Base-by-base conservation (phyloP, 441 rosid genomes). In the Breynia disticha region DNA sequence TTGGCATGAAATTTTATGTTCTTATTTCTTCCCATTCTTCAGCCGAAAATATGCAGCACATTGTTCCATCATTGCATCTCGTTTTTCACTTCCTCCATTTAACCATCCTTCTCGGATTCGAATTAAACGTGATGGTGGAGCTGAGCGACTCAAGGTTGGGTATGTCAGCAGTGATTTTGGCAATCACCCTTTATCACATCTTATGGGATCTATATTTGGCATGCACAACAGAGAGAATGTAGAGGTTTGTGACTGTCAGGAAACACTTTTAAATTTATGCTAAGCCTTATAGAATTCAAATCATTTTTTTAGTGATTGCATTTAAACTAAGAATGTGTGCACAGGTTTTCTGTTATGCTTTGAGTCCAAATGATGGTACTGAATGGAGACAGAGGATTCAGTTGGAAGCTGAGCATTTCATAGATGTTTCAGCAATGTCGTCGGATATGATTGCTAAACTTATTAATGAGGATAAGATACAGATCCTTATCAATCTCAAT, bases 101-200 rank as follows among this genome's bases (percentile, higher is more conserved):
- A 81, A 61, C 60, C 90, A 76, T 72, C 94, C 95, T 70, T 75
- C 79, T 43, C 77, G 77, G 49, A 50, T 75, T 64, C 86, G 81
- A 69, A 67, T 85, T 42, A 90, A 78, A 68, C 62, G 73, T 43
- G 88, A 81, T 43, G 67, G 75, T 65, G 86, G 96, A 49, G 72
- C 66, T 60, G 82, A 78, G 74, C 83, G 99, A 64, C 71, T 94
- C 46, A 87, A 84, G 69, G 72, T 94, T 72, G 97, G 99, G 55
- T 94, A 87, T 56, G 86, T 94, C 62, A 94, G 99, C 79, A 94
- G 99, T 73, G 99, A 94, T 57, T 94, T 94, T 50, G 97, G 97
- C n/a, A 94, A 94, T 61, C 99, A 94, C 50, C 99, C 99, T 2
- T 66, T 94, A 70, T 94, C 99, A 28, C 99, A 94, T 64, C 96